These are phyloP conservation scores for Nemania abortiva DNA, from an alignment of 2,329 filamentous ascomycete genomes.

Conservation along the genomic window DNA sequence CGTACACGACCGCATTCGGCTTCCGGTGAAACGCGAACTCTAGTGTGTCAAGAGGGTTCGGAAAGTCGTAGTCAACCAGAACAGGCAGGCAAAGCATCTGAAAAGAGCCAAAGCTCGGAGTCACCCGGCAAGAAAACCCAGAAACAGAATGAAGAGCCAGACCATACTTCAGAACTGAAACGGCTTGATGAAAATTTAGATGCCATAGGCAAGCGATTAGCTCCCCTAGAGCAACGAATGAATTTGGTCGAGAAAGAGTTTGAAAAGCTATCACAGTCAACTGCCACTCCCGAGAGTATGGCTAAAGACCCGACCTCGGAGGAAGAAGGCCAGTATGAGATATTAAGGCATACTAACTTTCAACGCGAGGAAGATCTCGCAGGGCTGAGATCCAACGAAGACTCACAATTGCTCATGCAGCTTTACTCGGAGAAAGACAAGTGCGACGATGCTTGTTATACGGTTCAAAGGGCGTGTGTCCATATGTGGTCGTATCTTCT, in stretches of 20 bases:
- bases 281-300: slow-evolving; percentile 29
- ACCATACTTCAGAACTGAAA: slow-evolving; percentile 22
- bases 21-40: slow-evolving; percentile 18
- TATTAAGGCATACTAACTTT: slow-evolving; percentile 39
- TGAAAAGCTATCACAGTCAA: slow-evolving; percentile 29
- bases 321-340: slow-evolving; percentile 38
- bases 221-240: slow-evolving; percentile 35
- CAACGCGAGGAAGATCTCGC: slow-evolving; percentile 35
- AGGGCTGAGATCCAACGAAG: slow-evolving; percentile 34
- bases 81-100: slow-evolving; percentile 13
- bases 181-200: slow-evolving; percentile 32
- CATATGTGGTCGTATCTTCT: slow-evolving; percentile 42
- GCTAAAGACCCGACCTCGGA: slow-evolving; percentile 17
- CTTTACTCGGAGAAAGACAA: slow-evolving; percentile 41
- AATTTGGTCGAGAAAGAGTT: slow-evolving; percentile 29
- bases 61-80: slow-evolving; percentile 16
- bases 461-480: slow-evolving; percentile 38
- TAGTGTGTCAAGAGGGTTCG: slow-evolving; percentile 9
- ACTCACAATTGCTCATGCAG: slow-evolving; percentile 35
- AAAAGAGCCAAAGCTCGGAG: slow-evolving; percentile 15
- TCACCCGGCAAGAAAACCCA: slow-evolving; percentile 7
- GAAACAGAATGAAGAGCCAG: slow-evolving; percentile 8
- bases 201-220: slow-evolving; percentile 34
- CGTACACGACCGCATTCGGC: slow-evolving; percentile 13
- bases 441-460: slow-evolving; percentile 40